phyloP scores from a whole-genome alignment of 495 filamentous ascomycete species.

The Aspergillus coremiiformis region DNA sequence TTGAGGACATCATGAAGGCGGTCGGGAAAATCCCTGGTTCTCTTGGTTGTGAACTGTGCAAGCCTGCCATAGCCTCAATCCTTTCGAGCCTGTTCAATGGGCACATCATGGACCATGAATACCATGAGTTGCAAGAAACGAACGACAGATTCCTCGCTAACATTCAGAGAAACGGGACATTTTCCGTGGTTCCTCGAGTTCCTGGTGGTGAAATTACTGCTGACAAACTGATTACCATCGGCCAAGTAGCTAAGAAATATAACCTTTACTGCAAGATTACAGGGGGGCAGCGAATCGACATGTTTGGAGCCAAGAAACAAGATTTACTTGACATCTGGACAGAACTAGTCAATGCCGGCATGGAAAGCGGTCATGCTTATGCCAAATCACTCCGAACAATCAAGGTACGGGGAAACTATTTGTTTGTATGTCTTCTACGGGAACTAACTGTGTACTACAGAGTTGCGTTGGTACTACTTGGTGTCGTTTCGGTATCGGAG shows the following conservation, averaged over 20 bases:
- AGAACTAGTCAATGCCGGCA: slow-evolving; percentile 75
- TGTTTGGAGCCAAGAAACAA: slow-evolving; percentile 91
- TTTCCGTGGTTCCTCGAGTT: slow-evolving; percentile 81
- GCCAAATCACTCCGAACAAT: slow-evolving; percentile 88
- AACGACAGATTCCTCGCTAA: slow-evolving; percentile 93
- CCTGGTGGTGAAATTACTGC: slow-evolving; percentile 86
- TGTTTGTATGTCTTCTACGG: background rate
- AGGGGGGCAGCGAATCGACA: slow-evolving; percentile 88
- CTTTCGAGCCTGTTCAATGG: slow-evolving; percentile 79
- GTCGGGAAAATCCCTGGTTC: slow-evolving; percentile 68
- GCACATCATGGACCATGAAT: slow-evolving; percentile 68
- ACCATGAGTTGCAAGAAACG: slow-evolving; percentile 84
- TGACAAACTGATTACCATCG: slow-evolving; percentile 83
- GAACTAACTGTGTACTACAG: slow-evolving; percentile 17
- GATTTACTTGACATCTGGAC: slow-evolving; percentile 89
- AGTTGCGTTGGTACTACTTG: slow-evolving; percentile 92
- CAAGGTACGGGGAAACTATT: slow-evolving; percentile 42
- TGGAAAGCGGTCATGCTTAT: slow-evolving; percentile 94
- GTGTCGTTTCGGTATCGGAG: slow-evolving; percentile 89
- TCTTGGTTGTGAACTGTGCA: slow-evolving; percentile 88
- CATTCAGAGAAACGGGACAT: slow-evolving; percentile 91
- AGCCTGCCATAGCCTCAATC: slow-evolving; percentile 80
- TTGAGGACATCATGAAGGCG: slow-evolving; percentile 74
- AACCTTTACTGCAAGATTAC: slow-evolving; percentile 92
- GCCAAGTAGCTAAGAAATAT: slow-evolving; percentile 82